phyloP scores from a whole-genome alignment of 176 grass and related monocot species.

The Areca catechu region DNA sequence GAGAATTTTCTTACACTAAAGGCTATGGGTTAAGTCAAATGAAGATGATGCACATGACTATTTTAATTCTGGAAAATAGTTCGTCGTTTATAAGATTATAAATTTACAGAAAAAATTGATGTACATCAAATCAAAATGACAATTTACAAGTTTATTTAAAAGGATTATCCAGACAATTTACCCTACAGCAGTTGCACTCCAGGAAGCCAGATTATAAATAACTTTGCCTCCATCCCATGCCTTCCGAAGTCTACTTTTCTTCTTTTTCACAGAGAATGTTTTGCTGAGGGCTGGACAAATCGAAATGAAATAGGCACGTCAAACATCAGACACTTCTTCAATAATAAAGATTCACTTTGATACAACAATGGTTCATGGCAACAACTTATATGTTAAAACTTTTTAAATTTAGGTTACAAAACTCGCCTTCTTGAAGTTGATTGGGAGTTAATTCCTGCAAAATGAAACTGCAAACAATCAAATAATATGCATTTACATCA shows the following conservation, averaged over 20 bases:
- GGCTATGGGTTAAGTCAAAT: too few relatives aligned
- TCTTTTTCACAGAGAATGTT: slow-evolving; percentile 68
- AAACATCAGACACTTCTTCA: slow-evolving; percentile 4
- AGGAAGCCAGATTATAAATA: slow-evolving; percentile 78
- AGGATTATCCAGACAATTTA: slow-evolving; percentile 20
- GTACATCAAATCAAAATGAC: too few relatives aligned
- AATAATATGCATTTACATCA: not conserved
- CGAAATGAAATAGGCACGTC: not conserved
- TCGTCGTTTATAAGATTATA: too few relatives aligned
- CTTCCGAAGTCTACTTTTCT: slow-evolving; percentile 57
- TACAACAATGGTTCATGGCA: too few relatives aligned
- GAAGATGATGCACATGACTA: too few relatives aligned
- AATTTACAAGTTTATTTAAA: not conserved
- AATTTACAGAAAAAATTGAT: too few relatives aligned
- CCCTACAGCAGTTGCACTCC: slow-evolving; percentile 87
- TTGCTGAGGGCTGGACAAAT: slow-evolving; percentile 49
- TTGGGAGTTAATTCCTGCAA: slow-evolving; percentile 70
- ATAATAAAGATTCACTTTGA: too few relatives aligned
- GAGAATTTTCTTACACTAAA: too few relatives aligned
- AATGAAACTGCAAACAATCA: slow-evolving; percentile 21
- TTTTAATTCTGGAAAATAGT: too few relatives aligned
- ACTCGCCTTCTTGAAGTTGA: slow-evolving; percentile 60
- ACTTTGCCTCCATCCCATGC: slow-evolving; percentile 86
- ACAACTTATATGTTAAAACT: too few relatives aligned
- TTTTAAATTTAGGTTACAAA: not conserved